Evolutionary conservation across 129 eudicot species (phyloP).

Genomic region (Kitagawia praeruptora): DNA sequence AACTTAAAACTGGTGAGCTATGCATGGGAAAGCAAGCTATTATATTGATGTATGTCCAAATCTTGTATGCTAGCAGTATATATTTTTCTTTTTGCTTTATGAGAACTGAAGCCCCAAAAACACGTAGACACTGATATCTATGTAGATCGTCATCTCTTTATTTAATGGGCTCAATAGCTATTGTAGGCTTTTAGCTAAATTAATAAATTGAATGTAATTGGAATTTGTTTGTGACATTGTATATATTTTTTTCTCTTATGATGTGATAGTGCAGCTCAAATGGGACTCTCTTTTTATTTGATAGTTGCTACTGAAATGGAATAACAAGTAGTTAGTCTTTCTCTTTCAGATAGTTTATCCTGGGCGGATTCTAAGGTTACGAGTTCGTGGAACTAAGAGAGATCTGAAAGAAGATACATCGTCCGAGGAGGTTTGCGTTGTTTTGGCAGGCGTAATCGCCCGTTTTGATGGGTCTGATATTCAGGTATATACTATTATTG

Average conservation of each 20-base stretch:
- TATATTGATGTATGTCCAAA: too few species aligned
- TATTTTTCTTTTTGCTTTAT: background rate
- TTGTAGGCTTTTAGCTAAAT: background rate
- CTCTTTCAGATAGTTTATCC: constrained; percentile 65
- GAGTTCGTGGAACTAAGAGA: constrained; percentile 85
- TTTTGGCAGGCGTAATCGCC: constrained; percentile 74
- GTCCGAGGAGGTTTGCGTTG: constrained; percentile 81
- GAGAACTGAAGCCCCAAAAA: background rate
- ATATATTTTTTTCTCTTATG: background rate
- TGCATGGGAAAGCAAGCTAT: background rate
- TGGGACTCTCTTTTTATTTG: background rate
- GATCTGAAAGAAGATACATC: constrained; percentile 73
- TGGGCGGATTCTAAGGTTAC: constrained; percentile 65
- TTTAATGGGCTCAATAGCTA: background rate
- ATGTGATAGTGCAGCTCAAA: background rate
- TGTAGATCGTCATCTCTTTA: background rate
- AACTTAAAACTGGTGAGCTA: background rate
- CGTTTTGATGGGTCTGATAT: constrained; percentile 96
- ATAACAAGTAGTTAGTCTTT: background rate
- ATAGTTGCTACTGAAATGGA: background rate
- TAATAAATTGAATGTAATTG: background rate
- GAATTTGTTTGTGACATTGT: background rate
- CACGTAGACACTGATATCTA: background rate
- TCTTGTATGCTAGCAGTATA: background rate
- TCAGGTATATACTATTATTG: constrained; percentile 40